These are phyloP conservation scores for Fraxinus sp. DNA, from an alignment of 305 asterid genomes.

Conservation along the genomic window DNA sequence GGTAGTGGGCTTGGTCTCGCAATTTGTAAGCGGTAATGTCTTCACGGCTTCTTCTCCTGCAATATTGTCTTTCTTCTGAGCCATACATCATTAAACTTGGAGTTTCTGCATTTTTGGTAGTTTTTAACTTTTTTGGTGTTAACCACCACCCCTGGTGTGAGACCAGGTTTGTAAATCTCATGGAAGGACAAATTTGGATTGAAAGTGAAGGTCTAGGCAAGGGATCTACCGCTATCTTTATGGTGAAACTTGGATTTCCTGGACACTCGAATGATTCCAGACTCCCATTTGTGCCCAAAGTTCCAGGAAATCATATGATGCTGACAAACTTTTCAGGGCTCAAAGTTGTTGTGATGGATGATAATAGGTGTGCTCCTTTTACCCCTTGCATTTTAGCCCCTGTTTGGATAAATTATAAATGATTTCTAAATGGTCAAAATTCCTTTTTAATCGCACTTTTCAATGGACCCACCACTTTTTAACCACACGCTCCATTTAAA, in stretches of 20 bases:
- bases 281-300: conserved; percentile 44
- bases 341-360: conserved; percentile 84
- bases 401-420: not conserved
- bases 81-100: not conserved
- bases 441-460: not conserved
- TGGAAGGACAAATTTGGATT: conserved; percentile 93
- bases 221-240: conserved; percentile 77
- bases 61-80: not conserved
- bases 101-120: not conserved
- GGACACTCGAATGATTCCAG: conserved; percentile 58
- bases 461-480: not conserved
- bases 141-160: conserved; percentile 13
- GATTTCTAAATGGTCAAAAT: not conserved
- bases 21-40: conserved; percentile 71
- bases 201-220: conserved; percentile 96
- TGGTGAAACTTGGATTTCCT: conserved; percentile 80
- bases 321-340: conserved; percentile 65
- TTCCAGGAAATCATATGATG: conserved; percentile 48
- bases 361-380: conserved; percentile 57
- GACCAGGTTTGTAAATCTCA: conserved; percentile 85
- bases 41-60: not conserved
- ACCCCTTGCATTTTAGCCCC: not conserved
- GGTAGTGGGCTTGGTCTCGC: conserved; percentile 99
- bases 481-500: not conserved
- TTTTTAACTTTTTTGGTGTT: not conserved